Base-by-base conservation (phyloP, 805 yeast species). In the Schizosaccharomyces osmophilus region DNA sequence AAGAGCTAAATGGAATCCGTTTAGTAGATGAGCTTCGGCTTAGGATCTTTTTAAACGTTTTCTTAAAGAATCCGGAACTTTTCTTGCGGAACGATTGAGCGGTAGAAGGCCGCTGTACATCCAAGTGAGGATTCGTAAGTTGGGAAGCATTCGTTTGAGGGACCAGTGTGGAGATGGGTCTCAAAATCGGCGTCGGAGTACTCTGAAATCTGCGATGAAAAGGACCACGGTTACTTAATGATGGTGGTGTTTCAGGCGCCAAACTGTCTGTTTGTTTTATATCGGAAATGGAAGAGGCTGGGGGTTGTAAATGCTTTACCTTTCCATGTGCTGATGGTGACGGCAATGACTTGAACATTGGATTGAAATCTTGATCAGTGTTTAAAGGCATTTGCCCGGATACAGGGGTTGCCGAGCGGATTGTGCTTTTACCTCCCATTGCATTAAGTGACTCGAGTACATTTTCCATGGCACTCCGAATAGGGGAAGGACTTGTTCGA, bases 391-490 rank as follows among this genome's bases (percentile, higher is more conserved):
- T 45, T 1, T 9, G 51, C 1, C 24, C 17, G 13, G 26, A 45
- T 8, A 17, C 11, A 45, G 51, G 51, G 24, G 51, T 19, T 11
- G 11, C 9, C 4, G 51, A n/a, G 1, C 51, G 51, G 13, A 8
- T 45, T 1, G 26, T 19, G 13, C 51, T 45, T 45, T 45, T 45
- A 19, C 26, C 26, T n/a, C 51, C 51, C 68, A 70, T 61, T 26
- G 63, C 65, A 48, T 71, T 70, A 19, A 70, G 63, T 13, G 69
- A 66, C 24, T 64, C 67, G 58, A 69, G 62, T 5, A 70, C 72
- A 58, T 68, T 70, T 36, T 69, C 71, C 69, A 70, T 67, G n/a
- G 72, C 73, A 55, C 63, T 64, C 42, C 70, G 58, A 39, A 70
- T 62, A 8, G 73, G 73, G 1, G 71, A 68, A 45, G 51, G 51